Base-by-base conservation (phyloP, 2,329 filamentous ascomycete genomes). In the Piedraia hortae region DNA sequence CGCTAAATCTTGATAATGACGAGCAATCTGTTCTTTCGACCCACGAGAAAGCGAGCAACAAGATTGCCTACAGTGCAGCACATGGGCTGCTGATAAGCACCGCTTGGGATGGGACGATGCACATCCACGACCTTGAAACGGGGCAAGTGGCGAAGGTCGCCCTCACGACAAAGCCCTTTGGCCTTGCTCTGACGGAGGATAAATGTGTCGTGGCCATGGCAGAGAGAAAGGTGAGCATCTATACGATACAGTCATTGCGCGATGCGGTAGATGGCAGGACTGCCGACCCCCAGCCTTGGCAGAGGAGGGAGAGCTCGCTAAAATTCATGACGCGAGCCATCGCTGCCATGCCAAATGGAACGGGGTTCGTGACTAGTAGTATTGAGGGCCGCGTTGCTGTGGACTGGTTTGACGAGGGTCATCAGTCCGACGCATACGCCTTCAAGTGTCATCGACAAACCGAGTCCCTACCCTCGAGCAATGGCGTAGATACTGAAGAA, bases 161-260 rank as follows among this genome's bases (percentile, higher is more conserved):
- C 3, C 65, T 90, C 11, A 75, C 73, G 1, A 71, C 67, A 13
- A 97, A 90, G 45, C 77, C 78, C 1, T 89, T 90, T 46, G 80
- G 80, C 7, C 55, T 93, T 21, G 72, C 59, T 14, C 44, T 62
- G n/a, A 60, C 78, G 16, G 55, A 71, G 21, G 78, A 73, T 22
- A 90, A 88, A 45, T 59, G 90, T 5, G 77, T 97, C 18, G 75
- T 97, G 26, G 80, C 80, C 33, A 93, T 97, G 85, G 74, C 80
- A 2, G 74, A 73, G 24, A 72, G 85, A 24, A 63, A 80, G n/a
- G 65, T 91, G 28, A 68, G 85, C 51, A 90, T 97, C 44, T 93
- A 91, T 57, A 75, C 91, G 39, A 59, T 97, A 14, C 55, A 64
- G 21, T 50, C 65, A 12, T 59, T 90, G 17, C 47, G 53, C 12